These are phyloP conservation scores for Aureobasidium mangrovei DNA, from an alignment of 2,329 filamentous ascomycete species.

Conservation along the genomic window DNA sequence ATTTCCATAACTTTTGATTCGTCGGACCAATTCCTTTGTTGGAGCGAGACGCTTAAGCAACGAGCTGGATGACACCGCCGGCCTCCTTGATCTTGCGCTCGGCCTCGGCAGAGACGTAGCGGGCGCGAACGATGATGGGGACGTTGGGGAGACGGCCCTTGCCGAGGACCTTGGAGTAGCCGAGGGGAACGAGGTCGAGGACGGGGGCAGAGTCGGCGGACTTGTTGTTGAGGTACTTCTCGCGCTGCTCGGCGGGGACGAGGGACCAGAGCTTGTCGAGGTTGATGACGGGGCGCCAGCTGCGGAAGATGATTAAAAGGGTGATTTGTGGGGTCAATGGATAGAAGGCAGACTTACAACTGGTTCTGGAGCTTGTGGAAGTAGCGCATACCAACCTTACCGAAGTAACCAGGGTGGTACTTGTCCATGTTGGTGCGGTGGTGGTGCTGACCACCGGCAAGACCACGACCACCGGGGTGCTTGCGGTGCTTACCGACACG, in stretches of 20 bases:
- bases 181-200: conserved; percentile 92
- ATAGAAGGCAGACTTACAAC: conserved; percentile 98
- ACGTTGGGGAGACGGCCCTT: conserved; percentile 94
- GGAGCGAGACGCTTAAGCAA: conserved; percentile 55
- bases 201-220: conserved; percentile 93
- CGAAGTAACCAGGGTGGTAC: conserved; percentile 99
- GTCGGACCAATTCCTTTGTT: background rate
- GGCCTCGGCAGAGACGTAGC: conserved; percentile 91
- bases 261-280: conserved; percentile 76
- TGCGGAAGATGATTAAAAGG: background rate
- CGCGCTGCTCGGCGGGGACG: conserved; percentile 84
- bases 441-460: conserved; percentile 99
- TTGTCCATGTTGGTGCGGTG: conserved; percentile 88
- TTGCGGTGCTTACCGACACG: conserved; percentile 99
- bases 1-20: conserved; percentile 10
- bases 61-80: conserved; percentile 90
- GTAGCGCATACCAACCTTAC: conserved; percentile 57
- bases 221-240: conserved; percentile 75
- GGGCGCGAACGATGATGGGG: conserved; percentile 86
- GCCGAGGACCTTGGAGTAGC: conserved; percentile 97
- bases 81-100: conserved; percentile 99
- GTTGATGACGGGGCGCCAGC: conserved; percentile 13
- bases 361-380: conserved; percentile 96
- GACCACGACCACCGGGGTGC: conserved; percentile 67
- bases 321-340: conserved; percentile 70